Base-by-base conservation (phyloP, 1,284 basidiomycete species). In the Heterobasidion irregulare region DNA sequence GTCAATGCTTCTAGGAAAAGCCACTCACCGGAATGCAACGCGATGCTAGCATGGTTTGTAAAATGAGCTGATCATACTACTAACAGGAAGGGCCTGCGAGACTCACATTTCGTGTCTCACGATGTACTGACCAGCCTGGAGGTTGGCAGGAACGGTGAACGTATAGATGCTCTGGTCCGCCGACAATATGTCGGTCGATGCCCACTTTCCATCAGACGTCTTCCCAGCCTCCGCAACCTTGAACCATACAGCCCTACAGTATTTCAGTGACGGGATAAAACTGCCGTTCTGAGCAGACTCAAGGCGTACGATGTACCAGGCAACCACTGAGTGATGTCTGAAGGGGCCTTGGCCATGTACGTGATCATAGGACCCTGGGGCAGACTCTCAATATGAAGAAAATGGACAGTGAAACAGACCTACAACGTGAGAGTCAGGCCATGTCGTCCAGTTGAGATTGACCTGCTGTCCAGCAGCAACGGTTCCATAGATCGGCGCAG, bases 361-460 rank as follows among this genome's bases (percentile, higher is more conserved):
- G 75, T 79, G 61, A 78, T 73, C 57, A 78, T 66, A 0, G 76
- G 76, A 5, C 76, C 74, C 62, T 69, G 51, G 9, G 10, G 2
- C 38, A 16, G 18, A 38, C 7, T 45, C 41, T 32, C 5, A 32
- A 8, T 16, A 34, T 33, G 10, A n/a, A 44, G 3, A 34, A 26
- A 43, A 18, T 19, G 5, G 15, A 10, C 12, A 19, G 26, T 18
- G 26, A 47, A 32, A 47, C 10, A 52, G 16, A 54, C 59, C 46
- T 53, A 67, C 71, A 47, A 66, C 64, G 58, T 74, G 76, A 55
- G 70, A 73, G 47, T 71, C 70, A 0, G 75, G 76, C 77, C 78
- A 79, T 3, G 72, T 68, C 0, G 77, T 78, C 77, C 77, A 79
- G 62, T 77, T 75, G 26, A 79, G 61, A 15, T 68, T 62, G 32